A percentile compares a stretch with the other conserved stretches of the same genome.
Conservation (phyloP, 345 rosid genomes). For the Euphorbia lathyris region DNA sequence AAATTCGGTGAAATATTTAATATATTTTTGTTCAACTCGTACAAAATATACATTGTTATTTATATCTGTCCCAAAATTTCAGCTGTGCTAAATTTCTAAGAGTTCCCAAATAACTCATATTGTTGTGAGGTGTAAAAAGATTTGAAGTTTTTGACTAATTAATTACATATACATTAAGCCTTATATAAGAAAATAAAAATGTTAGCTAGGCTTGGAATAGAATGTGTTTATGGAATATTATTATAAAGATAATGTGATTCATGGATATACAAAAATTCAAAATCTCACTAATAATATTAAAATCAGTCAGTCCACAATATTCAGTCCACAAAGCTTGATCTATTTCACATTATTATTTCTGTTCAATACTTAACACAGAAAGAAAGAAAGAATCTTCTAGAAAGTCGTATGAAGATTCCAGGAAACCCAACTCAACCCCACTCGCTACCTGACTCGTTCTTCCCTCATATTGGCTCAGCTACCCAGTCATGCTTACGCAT, state of each 20-base stretch:
- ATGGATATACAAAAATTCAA: not conserved
- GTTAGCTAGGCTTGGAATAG: too few species aligned
- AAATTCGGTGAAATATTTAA: too few species aligned
- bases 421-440: not conserved
- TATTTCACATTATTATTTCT: not conserved
- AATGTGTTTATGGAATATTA: too few species aligned
- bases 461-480: slow-evolving; percentile 19
- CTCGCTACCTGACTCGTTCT: slow-evolving; percentile 11
- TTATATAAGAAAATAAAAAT: too few species aligned
- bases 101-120: too few species aligned
- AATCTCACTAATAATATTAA: not conserved
- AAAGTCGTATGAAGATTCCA: slow-evolving; percentile 13
- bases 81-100: too few species aligned
- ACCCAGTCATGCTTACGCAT: slow-evolving; percentile 33
- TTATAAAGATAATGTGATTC: not conserved
- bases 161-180: too few species aligned
- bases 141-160: too few species aligned
- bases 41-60: too few species aligned
- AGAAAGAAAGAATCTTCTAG: slow-evolving; percentile 10
- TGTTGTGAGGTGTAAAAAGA: too few species aligned
- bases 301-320: not conserved
- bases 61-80: too few species aligned
- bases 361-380: not conserved
- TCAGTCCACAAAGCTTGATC: not conserved
- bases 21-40: too few species aligned